A percentile compares a stretch with the other conserved stretches of the same genome.
Evolutionary conservation across 345 rosid genomes (phyloP).

Genomic region (Trapa bicornis): DNA sequence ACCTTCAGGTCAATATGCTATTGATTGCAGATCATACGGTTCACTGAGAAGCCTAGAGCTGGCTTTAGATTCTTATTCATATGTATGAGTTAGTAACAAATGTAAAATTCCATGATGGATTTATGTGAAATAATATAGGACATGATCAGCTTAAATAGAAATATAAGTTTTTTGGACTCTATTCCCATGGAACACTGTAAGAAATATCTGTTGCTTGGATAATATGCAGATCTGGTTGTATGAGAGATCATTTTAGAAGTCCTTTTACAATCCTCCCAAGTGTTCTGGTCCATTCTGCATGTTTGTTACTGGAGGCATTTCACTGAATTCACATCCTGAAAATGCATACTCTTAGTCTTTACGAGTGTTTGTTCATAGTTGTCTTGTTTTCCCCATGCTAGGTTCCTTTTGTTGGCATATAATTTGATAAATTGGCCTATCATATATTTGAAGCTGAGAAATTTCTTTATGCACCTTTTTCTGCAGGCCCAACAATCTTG

Average conservation of each 20-base stretch:
- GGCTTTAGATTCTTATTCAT: background rate
- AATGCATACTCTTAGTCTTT: too few relatives aligned
- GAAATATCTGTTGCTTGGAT: background rate
- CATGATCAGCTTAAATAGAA: background rate
- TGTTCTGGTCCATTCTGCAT: background rate
- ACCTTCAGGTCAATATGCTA: background rate
- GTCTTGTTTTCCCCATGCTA: background rate
- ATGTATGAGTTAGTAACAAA: background rate
- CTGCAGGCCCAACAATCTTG: conserved; percentile 92
- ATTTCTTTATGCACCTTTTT: conserved; percentile 5
- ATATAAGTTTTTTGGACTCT: background rate
- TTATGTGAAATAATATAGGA: background rate
- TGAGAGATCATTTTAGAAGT: too few relatives aligned
- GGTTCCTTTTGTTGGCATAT: background rate
- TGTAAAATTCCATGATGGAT: background rate
- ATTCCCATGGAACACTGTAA: background rate
- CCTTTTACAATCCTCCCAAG: background rate
- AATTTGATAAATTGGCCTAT: background rate
- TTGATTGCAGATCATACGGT: background rate
- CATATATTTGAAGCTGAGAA: background rate
- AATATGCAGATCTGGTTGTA: background rate
- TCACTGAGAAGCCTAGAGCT: background rate
- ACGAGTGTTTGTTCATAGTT: background rate
- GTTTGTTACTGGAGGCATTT: background rate
- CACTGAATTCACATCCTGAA: background rate